Base-by-base conservation (phyloP, 805 yeast genomes). In the Pichia pseudocactophila region DNA sequence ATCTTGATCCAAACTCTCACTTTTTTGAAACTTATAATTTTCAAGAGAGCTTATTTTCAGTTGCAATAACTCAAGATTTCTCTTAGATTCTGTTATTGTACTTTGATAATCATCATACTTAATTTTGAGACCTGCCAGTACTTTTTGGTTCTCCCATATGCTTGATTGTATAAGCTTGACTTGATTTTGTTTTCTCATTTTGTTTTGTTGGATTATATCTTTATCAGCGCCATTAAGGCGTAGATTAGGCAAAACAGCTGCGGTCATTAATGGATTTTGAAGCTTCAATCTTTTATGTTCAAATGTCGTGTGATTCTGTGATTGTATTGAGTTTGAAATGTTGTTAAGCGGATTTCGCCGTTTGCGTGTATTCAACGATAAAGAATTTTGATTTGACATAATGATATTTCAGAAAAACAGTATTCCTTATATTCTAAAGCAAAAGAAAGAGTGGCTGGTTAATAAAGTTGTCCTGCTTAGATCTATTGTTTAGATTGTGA, bases 1-100 rank as follows among this genome's bases (percentile, higher is more conserved):
- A 15, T 69, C 68, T 39, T 64, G 56, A 22, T 48, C 57, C 55
- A 50, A 52, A 1, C 53, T 53, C 7, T 50, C 42, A 3, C 59
- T 42, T 27, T 55, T 62, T 17, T 58, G 56, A 3, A 53, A 50
- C 11, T 64, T 47, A 13, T 35, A 11, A 18, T n/a, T 16, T 17
- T 49, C 52, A 3, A 57, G 37, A n/a, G 57, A 59, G 3, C 46
- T 45, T 13, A 66, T 39, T 36, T 64, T 66, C 37, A 55, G 55
- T 39, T 57, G 50, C 34, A 65, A 62, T 11, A 56, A 44, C 36
- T 55, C 57, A 27, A 62, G 49, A 20, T 50, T 34, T 30, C 51
- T 50, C 15, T 52, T 43, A 2, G 57, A 37, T 2, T 35, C 16
- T 8, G 36, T 19, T 4, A 50, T 39, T 31, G 47, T 45, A 22